Evolutionary conservation across 176 grass and related monocot genomes (phyloP).

Genomic region (Guadua angustifolia): DNA sequence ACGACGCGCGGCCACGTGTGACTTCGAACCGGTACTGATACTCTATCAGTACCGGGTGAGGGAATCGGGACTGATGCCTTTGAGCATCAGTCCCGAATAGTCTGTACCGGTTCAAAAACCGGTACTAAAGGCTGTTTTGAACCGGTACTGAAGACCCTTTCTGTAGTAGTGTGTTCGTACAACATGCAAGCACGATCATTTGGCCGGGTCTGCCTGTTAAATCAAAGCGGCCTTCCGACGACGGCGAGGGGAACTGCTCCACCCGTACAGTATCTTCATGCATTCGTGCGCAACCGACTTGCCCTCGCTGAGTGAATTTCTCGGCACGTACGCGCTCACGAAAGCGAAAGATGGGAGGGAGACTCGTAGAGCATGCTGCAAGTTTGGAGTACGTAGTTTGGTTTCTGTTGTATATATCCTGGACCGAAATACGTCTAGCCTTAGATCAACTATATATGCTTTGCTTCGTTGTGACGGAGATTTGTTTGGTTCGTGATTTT

Average conservation of each 20-base stretch:
- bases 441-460: not conserved
- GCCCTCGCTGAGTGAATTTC: not conserved
- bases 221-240: not conserved
- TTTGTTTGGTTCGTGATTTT: not conserved
- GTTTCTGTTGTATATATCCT: not conserved
- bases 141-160: too few relatives aligned
- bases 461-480: not conserved
- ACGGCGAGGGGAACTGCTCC: too few relatives aligned
- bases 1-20: too few relatives aligned
- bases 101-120: too few relatives aligned
- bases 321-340: not conserved
- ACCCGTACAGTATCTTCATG: not conserved
- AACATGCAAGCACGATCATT: too few relatives aligned
- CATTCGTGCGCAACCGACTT: not conserved
- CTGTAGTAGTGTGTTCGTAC: too few relatives aligned
- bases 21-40: too few relatives aligned
- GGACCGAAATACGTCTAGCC: not conserved
- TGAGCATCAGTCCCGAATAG: too few relatives aligned
- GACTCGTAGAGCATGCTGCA: not conserved
- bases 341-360: not conserved
- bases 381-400: not conserved
- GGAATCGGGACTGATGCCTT: too few relatives aligned
- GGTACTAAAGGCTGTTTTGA: too few relatives aligned
- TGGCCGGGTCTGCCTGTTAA: not conserved
- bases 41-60: too few relatives aligned